Base-by-base conservation (phyloP, 371 early-diverging fungal genomes). In the Cokeromyces recurvatus region DNA sequence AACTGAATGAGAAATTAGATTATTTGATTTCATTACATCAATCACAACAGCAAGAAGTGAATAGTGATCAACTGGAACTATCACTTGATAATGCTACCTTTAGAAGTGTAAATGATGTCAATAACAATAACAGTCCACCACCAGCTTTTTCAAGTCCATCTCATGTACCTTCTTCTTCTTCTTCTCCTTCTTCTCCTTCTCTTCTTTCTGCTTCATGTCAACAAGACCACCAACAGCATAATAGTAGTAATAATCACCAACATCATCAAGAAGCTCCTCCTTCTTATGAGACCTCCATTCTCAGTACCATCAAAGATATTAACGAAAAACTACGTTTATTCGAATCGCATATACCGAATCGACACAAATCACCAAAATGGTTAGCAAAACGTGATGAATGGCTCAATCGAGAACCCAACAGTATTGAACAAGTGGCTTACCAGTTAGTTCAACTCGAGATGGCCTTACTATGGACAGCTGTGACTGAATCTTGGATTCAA, bases 361-460 rank as follows among this genome's bases (percentile, higher is more conserved):
- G 71, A 21, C 69, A 74, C 36, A 74, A 74, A 53, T 68, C 70
- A 15, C 74, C 75, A 4, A 64, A 66, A 25, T 74, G 75, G 75
- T 20, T 71, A 24, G 46, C 71, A 3, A 54, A 60, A 19, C 42
- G 75, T 32, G 32, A 43, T 3, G 65, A 57, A 22, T 74, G 75
- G 75, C 37, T 68, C 1, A 29, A 11, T 29, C 29, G 29, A 8
- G 29, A 29, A 11, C 8, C 5, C 29, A 42, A 34, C 3, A 71
- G 52, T 29, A 68, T 71, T 22, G 71, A 74, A 20, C 67, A 71
- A 34, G 55, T 71, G 2, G 75, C 75, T 1, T 68, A 56, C 43
- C 69, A 68, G 35, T 51, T 74, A 10, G 66, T 74, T 19, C 66
- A 74, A 37, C 45, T 74, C 15, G 75, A 74, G 32, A 74, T 71